Conservation (phyloP, 2,329 filamentous ascomycete species). For the Lecanoromycetidae sp. region DNA sequence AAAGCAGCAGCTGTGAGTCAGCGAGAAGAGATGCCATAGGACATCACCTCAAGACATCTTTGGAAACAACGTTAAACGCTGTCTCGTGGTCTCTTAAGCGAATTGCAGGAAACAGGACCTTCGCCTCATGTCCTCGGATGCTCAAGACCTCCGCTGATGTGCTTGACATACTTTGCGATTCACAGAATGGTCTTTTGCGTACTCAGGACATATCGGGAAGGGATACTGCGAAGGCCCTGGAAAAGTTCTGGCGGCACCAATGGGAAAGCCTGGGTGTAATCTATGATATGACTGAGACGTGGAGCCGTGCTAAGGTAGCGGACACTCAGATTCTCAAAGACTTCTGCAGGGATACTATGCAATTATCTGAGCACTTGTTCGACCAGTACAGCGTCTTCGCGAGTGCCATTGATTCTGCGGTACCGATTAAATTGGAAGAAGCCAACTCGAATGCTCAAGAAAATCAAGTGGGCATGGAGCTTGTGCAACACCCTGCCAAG, state of each 20-base stretch:
- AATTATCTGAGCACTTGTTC: constrained; percentile 76
- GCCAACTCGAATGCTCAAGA: constrained; percentile 21
- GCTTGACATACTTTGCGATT: constrained; percentile 51
- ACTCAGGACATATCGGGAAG: constrained; percentile 42
- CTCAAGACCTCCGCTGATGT: constrained; percentile 51
- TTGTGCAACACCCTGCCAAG: constrained; percentile 52
- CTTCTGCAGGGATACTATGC: constrained; percentile 90
- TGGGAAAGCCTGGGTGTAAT: constrained; percentile 74
- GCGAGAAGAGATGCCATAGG: constrained; percentile 49
- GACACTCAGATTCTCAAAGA: constrained; percentile 74
- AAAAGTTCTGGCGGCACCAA: constrained; percentile 69
- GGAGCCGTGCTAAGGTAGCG: constrained; percentile 56
- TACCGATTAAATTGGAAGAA: constrained; percentile 28
- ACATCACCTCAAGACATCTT: constrained; percentile 46
- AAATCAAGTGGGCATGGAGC: constrained; percentile 34
- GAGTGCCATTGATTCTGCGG: constrained; percentile 47
- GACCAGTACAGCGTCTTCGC: constrained; percentile 75
- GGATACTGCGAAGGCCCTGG: constrained; percentile 53
- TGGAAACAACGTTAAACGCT: constrained; percentile 43
- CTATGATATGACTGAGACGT: constrained; percentile 70
- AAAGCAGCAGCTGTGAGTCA: constrained; percentile 62
- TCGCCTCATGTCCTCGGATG: constrained; percentile 48
- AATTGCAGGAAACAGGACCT: constrained; percentile 45
- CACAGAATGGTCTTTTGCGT: constrained; percentile 50
- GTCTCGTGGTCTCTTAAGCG: constrained; percentile 45